Evolutionary conservation across 1,139 yeast genomes (phyloP), one percentile per base, ranked within the genome.

Genomic region (Trichomonascaceae sp.): DNA sequence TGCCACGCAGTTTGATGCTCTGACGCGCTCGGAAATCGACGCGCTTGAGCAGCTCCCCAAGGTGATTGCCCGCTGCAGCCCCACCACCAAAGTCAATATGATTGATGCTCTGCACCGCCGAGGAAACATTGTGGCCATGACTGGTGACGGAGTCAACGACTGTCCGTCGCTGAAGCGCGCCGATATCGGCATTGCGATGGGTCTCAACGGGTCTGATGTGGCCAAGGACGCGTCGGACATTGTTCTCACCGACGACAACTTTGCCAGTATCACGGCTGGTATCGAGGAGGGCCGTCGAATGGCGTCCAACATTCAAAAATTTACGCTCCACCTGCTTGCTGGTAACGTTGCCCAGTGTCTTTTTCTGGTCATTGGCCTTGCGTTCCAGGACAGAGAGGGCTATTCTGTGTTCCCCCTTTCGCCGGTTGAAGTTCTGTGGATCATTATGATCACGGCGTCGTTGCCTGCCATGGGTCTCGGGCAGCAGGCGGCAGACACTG

Each of bases 381-480:
- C 74, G 0, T 79, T 79, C 51, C 67, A 71, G 45, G 89, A 77
- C 50, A 46, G 52, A 0, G 57, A 63, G 34, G 75, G 71, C 2
- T 64, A 57, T 36, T 76, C 87, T 2, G 87, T 78, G 16, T 79
- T 79, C 59, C 87, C 89, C 23, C 62, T 79, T 37, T 69, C 85
- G 0, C 87, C 89, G 2, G 82, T 79, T 42, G 85, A 79, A 59
- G 84, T 77, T 9, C 61, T 79, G 44, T 79, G 87, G 87, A 72
- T 78, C 51, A 71, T 78, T 50, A 82, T 79, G 52, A 72, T 77
- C 27, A 78, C 89, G 2, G 74, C 85, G 3, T 75, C 85, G 45
- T 76, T 78, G 64, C 92, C 89, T 33, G 89, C 89, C 17, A 78
- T 79, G 84, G 89, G 89, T n/a, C 68, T 79, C 36, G 85, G 85